Evolutionary conservation across 2,329 filamentous ascomycete species (phyloP).

Genomic region (Sporothrix pseudoabietina): DNA sequence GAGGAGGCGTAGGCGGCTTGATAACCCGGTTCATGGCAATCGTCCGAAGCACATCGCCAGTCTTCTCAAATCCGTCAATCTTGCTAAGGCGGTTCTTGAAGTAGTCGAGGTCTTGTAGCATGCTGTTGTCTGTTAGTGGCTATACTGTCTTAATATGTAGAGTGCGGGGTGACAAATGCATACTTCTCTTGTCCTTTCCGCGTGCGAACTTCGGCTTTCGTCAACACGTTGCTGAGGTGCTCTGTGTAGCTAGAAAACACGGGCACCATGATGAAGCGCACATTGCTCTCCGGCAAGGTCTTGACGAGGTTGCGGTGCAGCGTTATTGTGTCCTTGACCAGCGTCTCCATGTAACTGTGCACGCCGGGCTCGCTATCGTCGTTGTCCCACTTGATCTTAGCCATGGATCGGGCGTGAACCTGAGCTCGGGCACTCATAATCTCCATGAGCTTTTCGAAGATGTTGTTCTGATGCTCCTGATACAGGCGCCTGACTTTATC

Average conservation of each 20-base stretch:
- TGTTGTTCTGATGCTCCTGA: constrained; percentile 86
- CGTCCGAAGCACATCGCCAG: constrained; percentile 68
- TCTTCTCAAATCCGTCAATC: constrained; percentile 75
- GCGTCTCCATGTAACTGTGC: constrained; percentile 80
- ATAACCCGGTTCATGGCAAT: constrained; percentile 64
- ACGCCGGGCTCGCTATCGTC: constrained; percentile 43
- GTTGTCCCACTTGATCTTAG: constrained; percentile 72
- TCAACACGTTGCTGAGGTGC: constrained; percentile 73
- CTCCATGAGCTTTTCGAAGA: constrained; percentile 89
- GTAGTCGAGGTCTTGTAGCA: constrained; percentile 74
- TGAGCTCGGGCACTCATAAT: constrained; percentile 82
- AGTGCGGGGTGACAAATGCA: constrained; percentile 38
- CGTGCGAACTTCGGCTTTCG: constrained; percentile 65
- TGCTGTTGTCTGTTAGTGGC: constrained; percentile 52
- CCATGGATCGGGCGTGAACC: constrained; percentile 73
- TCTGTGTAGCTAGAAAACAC: constrained; percentile 82
- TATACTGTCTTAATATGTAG: not conserved
- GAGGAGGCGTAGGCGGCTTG: constrained; percentile 33
- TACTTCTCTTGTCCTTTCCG: constrained; percentile 72
- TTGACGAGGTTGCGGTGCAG: constrained; percentile 82
- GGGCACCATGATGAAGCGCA: constrained; percentile 80
- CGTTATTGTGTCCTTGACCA: constrained; percentile 83
- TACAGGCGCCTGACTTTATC: constrained; percentile 82
- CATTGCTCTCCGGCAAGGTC: constrained; percentile 74
- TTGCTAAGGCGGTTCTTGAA: constrained; percentile 72